A percentile compares a stretch with the other conserved stretches of the same genome.
Evolutionary conservation across 177 flowering plant species (phyloP).

Genomic region (Tripterygium wilfordii): DNA sequence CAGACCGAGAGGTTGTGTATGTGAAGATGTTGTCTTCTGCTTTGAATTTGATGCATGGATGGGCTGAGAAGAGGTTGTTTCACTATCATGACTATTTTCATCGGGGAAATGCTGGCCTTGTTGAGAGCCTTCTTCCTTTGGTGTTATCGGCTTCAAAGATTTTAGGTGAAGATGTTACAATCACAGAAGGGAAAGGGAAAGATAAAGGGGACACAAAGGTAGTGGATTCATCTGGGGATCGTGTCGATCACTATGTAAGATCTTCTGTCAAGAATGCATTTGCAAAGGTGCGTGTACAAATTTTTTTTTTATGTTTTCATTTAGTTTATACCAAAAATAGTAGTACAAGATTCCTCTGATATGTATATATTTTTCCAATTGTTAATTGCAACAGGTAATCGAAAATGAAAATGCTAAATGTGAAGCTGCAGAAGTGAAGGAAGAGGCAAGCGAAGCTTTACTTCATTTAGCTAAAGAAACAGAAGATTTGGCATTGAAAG

Average conservation of each 20-base stretch:
- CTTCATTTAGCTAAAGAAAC: slow-evolving; percentile 59
- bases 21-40: slow-evolving; percentile 45
- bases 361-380: background rate
- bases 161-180: slow-evolving; percentile 48
- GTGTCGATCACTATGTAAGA: slow-evolving; percentile 63
- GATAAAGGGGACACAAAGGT: slow-evolving; percentile 23
- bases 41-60: slow-evolving; percentile 47
- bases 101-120: slow-evolving; percentile 33
- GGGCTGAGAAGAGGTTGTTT: slow-evolving; percentile 69
- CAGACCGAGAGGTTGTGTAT: slow-evolving; percentile 40
- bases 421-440: slow-evolving; percentile 22
- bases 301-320: background rate
- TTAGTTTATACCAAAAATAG: too few species aligned
- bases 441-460: slow-evolving; percentile 39
- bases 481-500: slow-evolving; percentile 63
- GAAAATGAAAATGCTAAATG: slow-evolving; percentile 28
- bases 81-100: slow-evolving; percentile 59
- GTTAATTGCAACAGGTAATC: slow-evolving; percentile 33
- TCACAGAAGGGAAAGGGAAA: slow-evolving; percentile 12
- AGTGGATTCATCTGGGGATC: slow-evolving; percentile 32
- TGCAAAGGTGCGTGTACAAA: slow-evolving; percentile 36
- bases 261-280: slow-evolving; percentile 66
- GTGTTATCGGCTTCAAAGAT: slow-evolving; percentile 57
- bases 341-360: background rate
- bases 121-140: slow-evolving; percentile 75